Evolutionary conservation across 2,329 filamentous ascomycete species (phyloP).

Genomic region (Xylariomycetidae sp.): DNA sequence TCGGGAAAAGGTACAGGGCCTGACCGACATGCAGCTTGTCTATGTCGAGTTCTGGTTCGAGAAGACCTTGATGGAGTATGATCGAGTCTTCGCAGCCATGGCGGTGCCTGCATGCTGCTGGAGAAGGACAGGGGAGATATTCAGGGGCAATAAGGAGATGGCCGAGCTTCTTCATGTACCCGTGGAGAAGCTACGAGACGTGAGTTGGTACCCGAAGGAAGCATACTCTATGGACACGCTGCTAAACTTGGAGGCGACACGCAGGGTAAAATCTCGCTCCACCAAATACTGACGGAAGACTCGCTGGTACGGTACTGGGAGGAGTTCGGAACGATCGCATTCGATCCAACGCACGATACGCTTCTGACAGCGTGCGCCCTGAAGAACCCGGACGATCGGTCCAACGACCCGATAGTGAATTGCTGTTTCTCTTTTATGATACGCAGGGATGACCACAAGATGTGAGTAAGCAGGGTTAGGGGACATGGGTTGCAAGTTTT

Average conservation of each 20-base stretch:
- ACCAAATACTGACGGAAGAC: constrained; percentile 93
- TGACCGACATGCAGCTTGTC: constrained; percentile 92
- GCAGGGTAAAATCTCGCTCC: constrained; percentile 88
- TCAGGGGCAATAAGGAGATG: constrained; percentile 97
- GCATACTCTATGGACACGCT: no score
- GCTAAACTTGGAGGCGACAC: no score
- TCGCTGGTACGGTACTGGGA: constrained; percentile 98
- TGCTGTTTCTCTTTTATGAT: constrained; percentile 99
- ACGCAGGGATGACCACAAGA: constrained; percentile 87
- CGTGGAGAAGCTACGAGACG: constrained; percentile 85
- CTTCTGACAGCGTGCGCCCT: constrained; percentile 90
- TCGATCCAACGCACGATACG: constrained; percentile 89
- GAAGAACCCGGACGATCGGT: constrained; percentile 71
- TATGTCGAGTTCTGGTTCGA: constrained; percentile 99
- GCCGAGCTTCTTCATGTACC: constrained; percentile 91
- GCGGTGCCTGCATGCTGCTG: constrained; percentile 96
- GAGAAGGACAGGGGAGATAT: constrained; percentile 95
- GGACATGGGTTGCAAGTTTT: not conserved
- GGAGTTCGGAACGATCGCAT: constrained; percentile 96
- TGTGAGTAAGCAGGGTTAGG: constrained; percentile 56
- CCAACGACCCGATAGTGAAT: constrained; percentile 69
- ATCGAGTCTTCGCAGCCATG: constrained; percentile 98
- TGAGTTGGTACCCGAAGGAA: constrained; percentile 47
- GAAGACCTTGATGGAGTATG: constrained; percentile 92
- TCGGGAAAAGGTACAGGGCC: constrained; percentile 83